Evolutionary conservation across 768 basidiomycete genomes (phyloP).

Genomic region (Kondoa subrosea): DNA sequence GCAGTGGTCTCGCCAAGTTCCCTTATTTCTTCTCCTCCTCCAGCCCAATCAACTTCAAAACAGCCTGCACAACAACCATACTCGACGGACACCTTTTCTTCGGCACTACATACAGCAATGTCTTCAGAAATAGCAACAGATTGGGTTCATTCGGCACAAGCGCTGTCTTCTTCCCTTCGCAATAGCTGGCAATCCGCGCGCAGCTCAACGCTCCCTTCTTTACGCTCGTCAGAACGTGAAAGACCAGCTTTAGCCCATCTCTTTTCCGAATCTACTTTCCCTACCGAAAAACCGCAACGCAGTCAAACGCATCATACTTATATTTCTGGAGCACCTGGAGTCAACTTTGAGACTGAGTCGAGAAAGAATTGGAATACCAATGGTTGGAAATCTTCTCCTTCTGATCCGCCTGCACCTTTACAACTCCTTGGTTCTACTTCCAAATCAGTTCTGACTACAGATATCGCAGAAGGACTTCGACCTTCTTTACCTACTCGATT

Average conservation of each 20-base stretch:
- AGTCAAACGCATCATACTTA: background rate
- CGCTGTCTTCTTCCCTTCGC: background rate
- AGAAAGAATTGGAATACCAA: background rate
- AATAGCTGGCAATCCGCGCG: background rate
- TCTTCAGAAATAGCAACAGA: background rate
- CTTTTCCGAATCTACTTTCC: slow-evolving; percentile 1
- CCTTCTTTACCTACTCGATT: slow-evolving; percentile 54
- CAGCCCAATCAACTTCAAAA: background rate
- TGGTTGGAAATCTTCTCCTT: background rate
- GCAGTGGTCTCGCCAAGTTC: background rate
- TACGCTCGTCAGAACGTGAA: background rate
- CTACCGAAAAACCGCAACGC: background rate
- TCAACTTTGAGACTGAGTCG: background rate
- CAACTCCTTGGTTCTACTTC: background rate
- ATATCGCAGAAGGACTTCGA: slow-evolving; percentile 42
- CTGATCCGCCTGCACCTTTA: background rate
- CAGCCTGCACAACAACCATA: background rate
- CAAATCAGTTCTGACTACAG: background rate
- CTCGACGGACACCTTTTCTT: background rate
- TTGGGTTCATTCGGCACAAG: background rate
- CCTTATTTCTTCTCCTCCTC: background rate
- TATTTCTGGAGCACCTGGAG: background rate
- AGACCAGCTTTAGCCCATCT: background rate
- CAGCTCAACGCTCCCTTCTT: background rate
- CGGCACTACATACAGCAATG: background rate